phyloP scores from a whole-genome alignment of 2,329 filamentous ascomycete genomes.

The Dactylellina cionopaga region DNA sequence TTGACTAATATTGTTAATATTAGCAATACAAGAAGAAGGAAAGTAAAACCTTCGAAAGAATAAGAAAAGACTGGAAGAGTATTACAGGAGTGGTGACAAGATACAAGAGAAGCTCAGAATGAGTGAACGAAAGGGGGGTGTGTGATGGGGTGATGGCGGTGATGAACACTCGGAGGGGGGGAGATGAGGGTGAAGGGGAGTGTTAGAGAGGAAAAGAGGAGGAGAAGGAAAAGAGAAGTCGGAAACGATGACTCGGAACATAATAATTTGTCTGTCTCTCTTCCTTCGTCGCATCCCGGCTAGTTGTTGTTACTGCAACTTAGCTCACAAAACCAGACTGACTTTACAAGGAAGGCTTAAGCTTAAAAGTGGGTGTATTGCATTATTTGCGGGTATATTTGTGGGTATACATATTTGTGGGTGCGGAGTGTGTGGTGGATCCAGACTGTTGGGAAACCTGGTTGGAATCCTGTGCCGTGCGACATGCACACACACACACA shows the following conservation, averaged over 20 bases:
- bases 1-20: no score
- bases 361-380: no score
- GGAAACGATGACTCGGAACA: background rate
- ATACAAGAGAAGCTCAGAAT: slow-evolving; percentile 28
- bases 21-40: slow-evolving; percentile 4
- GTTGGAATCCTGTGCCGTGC: no score
- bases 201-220: slow-evolving; percentile 15
- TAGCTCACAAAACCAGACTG: no score
- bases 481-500: no score
- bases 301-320: no score
- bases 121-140: slow-evolving; percentile 9
- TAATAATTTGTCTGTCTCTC: background rate
- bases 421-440: no score
- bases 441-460: no score
- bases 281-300: no score
- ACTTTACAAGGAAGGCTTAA: no score
- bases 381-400: no score
- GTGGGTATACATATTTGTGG: no score
- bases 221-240: background rate
- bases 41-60: slow-evolving; percentile 5
- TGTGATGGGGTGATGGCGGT: background rate
- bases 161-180: slow-evolving; percentile 24
- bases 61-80: background rate
- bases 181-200: slow-evolving; percentile 3
- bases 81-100: slow-evolving; percentile 41